Evolutionary conservation across 129 eudicot genomes (phyloP), one percentile per base, ranked within the genome.

Genomic region (Flaveria robusta): DNA sequence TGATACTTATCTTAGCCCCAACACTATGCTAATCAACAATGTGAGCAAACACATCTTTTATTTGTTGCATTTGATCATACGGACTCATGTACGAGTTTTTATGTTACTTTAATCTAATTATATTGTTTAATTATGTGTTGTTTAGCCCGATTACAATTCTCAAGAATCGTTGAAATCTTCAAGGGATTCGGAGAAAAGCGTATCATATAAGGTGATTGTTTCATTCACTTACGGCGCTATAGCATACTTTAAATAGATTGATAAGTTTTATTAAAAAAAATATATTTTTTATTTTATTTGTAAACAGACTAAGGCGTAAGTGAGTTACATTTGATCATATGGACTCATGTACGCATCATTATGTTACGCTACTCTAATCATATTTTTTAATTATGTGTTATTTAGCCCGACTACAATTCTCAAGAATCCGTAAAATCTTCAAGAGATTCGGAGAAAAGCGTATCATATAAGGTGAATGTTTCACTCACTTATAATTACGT

Each of bases 151-250:
- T 31, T 84, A 77, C 62, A 68, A 74, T 43, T 87, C 88, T 68
- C 87, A 86, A 22, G 90, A 86, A 67, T 77, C 91, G n/a, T 47
- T 70, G 23, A 87, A 75, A 20, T 79, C 85, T 56, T 80, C 73
- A 26, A 75, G 59, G 22, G 86, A 86, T 64, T 68, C 74, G 24
- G 90, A 84, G 50, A 83, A 60, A 62, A 77, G 55, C 56, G 74
- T 84, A 23, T 84, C 92, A 1, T 83, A 88, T 10, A 92, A 92
- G 96, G 98, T 92, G 51, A 74, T 64, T 64, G 9, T 59, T 59
- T 22, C 37, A 59, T 15, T 59, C 3, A 59, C 5, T 10, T 59
- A 20, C n/a, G n/a, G n/a, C 15, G 9, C 1, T 7, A n/a, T 16
- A 42, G 2, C 47, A 42, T 42, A 42, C 12, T 11, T 9, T 42